Evolutionary conservation across 495 filamentous ascomycete genomes (phyloP).

Genomic region (Pseudotulostoma volvatum): DNA sequence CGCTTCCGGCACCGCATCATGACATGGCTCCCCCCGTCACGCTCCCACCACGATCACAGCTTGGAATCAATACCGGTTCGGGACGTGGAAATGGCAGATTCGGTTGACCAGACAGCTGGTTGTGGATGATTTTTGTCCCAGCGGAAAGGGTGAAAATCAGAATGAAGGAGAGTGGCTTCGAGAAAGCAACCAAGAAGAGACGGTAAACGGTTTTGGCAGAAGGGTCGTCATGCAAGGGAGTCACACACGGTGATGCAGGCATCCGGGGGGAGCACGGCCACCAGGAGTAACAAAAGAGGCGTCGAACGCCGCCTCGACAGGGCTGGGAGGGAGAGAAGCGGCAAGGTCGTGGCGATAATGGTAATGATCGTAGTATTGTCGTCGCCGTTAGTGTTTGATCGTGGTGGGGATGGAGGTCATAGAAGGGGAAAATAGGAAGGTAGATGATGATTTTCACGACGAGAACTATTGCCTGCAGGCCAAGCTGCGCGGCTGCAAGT

Average conservation of each 20-base stretch:
- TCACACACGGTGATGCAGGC: slow-evolving; percentile 19
- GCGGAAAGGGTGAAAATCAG: slow-evolving; percentile 6
- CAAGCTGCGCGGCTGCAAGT: too few relatives aligned
- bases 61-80: slow-evolving; percentile 4
- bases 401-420: too few relatives aligned
- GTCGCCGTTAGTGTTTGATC: too few relatives aligned
- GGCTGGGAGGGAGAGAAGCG: too few relatives aligned
- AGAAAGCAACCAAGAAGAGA: slow-evolving; percentile 4
- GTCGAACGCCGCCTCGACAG: slow-evolving; percentile 8
- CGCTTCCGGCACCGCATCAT: slow-evolving; percentile 38
- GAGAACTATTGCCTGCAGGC: too few relatives aligned
- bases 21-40: slow-evolving; percentile 4
- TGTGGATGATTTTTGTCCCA: too few relatives aligned
- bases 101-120: too few relatives aligned
- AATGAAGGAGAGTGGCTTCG: slow-evolving; percentile 7
- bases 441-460: slow-evolving; percentile 13
- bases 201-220: slow-evolving; percentile 14
- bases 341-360: too few relatives aligned
- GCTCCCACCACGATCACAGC: slow-evolving; percentile 10
- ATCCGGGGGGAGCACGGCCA: slow-evolving; percentile 11
- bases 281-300: slow-evolving; percentile 9
- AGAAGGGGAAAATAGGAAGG: too few relatives aligned
- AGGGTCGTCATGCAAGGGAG: slow-evolving; percentile 17
- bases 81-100: neutral
- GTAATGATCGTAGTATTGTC: too few relatives aligned